Conservation (phyloP, 306 rosid species). For the Glycine latifolia region DNA sequence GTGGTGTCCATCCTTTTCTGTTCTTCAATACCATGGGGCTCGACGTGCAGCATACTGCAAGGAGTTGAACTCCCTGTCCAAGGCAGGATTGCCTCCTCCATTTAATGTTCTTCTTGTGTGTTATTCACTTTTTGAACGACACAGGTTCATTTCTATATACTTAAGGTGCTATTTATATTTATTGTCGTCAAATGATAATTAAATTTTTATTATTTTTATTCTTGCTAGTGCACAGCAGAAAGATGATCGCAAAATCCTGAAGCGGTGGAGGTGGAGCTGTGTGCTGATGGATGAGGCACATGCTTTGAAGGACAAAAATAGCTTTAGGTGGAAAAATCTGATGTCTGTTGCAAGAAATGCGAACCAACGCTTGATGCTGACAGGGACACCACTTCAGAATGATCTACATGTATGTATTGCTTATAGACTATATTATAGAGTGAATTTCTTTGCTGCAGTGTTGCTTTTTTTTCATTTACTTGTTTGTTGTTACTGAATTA, state of each 20-base stretch:
- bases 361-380: constrained; percentile 93
- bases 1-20: constrained; percentile 92
- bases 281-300: constrained; percentile 99
- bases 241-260: constrained; percentile 91
- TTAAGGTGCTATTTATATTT: too few relatives aligned
- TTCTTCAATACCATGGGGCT: constrained; percentile 92
- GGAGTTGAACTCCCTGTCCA: constrained; percentile 81
- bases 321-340: constrained; percentile 95
- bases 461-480: not conserved
- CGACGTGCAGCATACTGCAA: constrained; percentile 75
- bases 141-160: constrained; percentile 67
- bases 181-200: constrained; percentile 21
- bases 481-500: too few relatives aligned
- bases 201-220: constrained; percentile 48
- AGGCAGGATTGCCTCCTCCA: constrained; percentile 86
- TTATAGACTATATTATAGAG: constrained; percentile 1
- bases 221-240: constrained; percentile 90
- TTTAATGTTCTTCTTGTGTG: constrained; percentile 96
- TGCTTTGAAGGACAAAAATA: constrained; percentile 93
- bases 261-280: constrained; percentile 97
- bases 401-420: constrained; percentile 80
- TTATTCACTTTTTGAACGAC: constrained; percentile 96
- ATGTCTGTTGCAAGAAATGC: constrained; percentile 94
- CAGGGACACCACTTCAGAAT: constrained; percentile 98
- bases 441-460: constrained; percentile 29